A percentile compares a stretch with the other conserved stretches of the same genome.
These are phyloP conservation scores for Clarireedia paspali DNA, from an alignment of 2,329 filamentous ascomycete genomes.

Conservation along the genomic window DNA sequence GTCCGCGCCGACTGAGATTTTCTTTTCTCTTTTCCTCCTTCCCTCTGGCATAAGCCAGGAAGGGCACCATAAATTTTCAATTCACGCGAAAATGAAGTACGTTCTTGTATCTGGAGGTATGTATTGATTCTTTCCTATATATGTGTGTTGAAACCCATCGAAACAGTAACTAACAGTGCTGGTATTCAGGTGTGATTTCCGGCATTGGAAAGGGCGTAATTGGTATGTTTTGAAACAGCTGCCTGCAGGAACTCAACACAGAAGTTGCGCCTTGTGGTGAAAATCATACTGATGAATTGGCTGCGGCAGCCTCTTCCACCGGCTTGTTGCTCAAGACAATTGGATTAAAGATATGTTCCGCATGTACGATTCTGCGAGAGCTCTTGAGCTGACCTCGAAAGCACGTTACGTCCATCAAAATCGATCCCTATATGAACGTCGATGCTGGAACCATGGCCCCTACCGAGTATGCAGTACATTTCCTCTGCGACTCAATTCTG, in stretches of 20 bases:
- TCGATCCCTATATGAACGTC: slow-evolving; percentile 68
- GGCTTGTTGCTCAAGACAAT: slow-evolving; percentile 73
- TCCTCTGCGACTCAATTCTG: slow-evolving; percentile 10
- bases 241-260: neutral
- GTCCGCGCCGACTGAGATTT: slow-evolving; percentile 2
- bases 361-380: slow-evolving; percentile 4
- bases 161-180: slow-evolving; percentile 15
- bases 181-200: slow-evolving; percentile 39
- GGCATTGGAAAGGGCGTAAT: slow-evolving; percentile 60
- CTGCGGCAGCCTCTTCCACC: slow-evolving; percentile 53
- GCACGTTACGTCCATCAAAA: slow-evolving; percentile 59
- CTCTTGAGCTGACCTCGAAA: slow-evolving; percentile 26
- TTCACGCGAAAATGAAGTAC: slow-evolving; percentile 62
- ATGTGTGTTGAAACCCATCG: neutral
- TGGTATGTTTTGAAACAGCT: slow-evolving; percentile 38
- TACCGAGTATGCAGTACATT: slow-evolving; percentile 41
- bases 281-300: neutral
- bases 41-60: slow-evolving; percentile 25
- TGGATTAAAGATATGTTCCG: slow-evolving; percentile 62
- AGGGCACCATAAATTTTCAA: slow-evolving; percentile 19
- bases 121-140: neutral
- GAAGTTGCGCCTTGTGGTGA: neutral
- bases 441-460: slow-evolving; percentile 61
- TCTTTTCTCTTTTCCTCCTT: slow-evolving; percentile 16
- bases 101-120: slow-evolving; percentile 70